phyloP scores from a whole-genome alignment of 257 asterid genomes.

The Solanum appendiculatum region DNA sequence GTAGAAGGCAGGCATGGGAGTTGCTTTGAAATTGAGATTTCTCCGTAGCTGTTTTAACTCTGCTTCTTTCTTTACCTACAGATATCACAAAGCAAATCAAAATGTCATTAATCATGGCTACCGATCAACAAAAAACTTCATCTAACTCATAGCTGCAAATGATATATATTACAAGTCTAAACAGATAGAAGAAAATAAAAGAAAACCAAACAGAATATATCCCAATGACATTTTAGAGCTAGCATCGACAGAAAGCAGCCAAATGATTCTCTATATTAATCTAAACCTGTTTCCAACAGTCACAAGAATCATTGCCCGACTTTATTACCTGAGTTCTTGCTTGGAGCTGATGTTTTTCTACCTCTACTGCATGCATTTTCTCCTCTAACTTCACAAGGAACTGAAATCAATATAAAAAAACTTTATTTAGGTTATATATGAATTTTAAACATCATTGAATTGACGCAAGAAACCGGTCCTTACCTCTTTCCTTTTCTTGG shows the following conservation, averaged over 20 bases:
- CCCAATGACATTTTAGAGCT: background rate
- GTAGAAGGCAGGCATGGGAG: conserved; percentile 66
- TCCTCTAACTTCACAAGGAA: conserved; percentile 24
- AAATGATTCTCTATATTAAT: background rate
- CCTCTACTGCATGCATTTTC: conserved; percentile 40
- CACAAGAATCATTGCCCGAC: background rate
- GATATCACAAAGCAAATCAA: background rate
- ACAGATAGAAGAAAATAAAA: background rate
- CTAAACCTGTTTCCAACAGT: background rate
- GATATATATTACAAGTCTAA: background rate
- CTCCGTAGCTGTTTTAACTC: conserved; percentile 48
- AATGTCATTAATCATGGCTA: background rate
- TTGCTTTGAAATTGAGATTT: conserved; percentile 66
- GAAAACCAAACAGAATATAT: background rate
- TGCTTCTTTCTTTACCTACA: conserved; percentile 51
- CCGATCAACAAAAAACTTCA: background rate
- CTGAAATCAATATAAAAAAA: background rate
- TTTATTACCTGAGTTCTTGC: conserved; percentile 40
- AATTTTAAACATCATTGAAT: background rate
- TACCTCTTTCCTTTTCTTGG: conserved; percentile 61
- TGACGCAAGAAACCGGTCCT: background rate
- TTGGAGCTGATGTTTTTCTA: conserved; percentile 29
- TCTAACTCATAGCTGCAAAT: background rate
- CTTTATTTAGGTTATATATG: background rate
- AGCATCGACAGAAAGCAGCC: background rate